Percentiles rank a stretch among this genome's conserved stretches.
Evolutionary conservation across 305 asterid genomes (phyloP).

Genomic region (Fraxinus xanthoxyloides): DNA sequence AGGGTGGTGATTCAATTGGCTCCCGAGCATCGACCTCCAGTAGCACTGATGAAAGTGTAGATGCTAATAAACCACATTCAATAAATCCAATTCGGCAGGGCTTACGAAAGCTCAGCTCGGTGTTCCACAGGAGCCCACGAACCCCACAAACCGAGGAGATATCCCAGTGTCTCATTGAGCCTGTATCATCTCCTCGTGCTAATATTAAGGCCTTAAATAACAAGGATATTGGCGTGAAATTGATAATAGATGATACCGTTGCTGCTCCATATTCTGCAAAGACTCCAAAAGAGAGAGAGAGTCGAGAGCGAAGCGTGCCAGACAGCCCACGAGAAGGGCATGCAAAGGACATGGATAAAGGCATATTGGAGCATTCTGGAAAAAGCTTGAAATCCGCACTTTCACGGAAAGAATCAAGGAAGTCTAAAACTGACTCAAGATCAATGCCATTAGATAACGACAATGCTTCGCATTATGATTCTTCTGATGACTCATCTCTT

Average conservation of each 20-base stretch:
- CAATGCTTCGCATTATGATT: constrained; percentile 12
- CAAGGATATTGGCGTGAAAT: constrained; percentile 52
- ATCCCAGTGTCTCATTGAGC: constrained; percentile 30
- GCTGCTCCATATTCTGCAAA: constrained; percentile 29
- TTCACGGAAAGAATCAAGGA: constrained; percentile 43
- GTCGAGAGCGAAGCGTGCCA: constrained; percentile 30
- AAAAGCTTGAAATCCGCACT: constrained; percentile 50
- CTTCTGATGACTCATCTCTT: constrained; percentile 34
- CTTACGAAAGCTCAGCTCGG: constrained; percentile 52
- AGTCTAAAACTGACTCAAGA: constrained; percentile 33
- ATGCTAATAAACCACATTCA: constrained; percentile 38
- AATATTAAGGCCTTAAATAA: constrained; percentile 48
- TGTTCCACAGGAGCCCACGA: constrained; percentile 56
- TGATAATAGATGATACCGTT: constrained; percentile 49
- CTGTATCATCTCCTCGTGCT: constrained; percentile 43
- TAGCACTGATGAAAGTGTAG: constrained; percentile 57
- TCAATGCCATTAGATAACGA: constrained; percentile 17
- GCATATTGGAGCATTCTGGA: constrained; percentile 59
- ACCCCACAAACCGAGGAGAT: constrained; percentile 31
- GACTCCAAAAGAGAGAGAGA: constrained; percentile 36
- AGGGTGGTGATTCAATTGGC: constrained; percentile 28
- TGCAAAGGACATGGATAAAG: constrained; percentile 52
- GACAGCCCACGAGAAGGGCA: constrained; percentile 47
- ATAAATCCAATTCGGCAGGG: constrained; percentile 54
- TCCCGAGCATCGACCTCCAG: constrained; percentile 28